Conservation (phyloP, 139 green algal species). For the Pleodorina starrii region DNA sequence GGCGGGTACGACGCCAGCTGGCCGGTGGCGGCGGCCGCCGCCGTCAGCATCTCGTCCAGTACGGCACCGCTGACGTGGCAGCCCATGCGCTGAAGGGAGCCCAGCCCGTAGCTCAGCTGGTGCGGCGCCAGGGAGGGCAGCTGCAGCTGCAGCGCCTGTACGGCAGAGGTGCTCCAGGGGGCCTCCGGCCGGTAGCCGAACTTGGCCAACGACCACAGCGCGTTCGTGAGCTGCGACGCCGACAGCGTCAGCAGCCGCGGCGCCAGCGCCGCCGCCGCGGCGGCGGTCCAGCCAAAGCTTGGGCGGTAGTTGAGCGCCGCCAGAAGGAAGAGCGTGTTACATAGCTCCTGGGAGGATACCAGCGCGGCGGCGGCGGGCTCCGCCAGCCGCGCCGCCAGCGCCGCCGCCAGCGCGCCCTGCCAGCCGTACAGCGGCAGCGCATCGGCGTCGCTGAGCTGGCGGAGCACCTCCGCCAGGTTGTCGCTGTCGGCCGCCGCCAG, state of each 20-base stretch:
- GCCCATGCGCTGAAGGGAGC: constrained; percentile 39
- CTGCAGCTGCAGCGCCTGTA: constrained; percentile 35
- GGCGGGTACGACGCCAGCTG: background rate
- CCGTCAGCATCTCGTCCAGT: constrained; percentile 45
- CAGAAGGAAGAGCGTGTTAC: constrained; percentile 35
- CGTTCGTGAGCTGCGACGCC: constrained; percentile 5
- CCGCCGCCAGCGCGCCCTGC: constrained; percentile 33
- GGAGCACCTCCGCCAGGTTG: constrained; percentile 25
- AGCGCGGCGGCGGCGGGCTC: background rate
- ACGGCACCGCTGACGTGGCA: background rate
- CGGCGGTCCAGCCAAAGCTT: background rate
- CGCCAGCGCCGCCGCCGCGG: constrained; percentile 22
- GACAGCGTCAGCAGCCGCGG: constrained; percentile 23
- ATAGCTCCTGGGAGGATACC: constrained; percentile 7
- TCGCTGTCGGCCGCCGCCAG: constrained; percentile 6
- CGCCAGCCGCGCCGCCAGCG: background rate
- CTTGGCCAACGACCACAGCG: constrained; percentile 26
- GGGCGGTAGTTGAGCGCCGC: constrained; percentile 42
- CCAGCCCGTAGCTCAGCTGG: constrained; percentile 44
- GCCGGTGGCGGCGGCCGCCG: background rate
- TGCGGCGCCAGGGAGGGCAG: constrained; percentile 22
- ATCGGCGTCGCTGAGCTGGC: background rate
- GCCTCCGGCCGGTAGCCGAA: constrained; percentile 16
- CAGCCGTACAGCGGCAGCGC: constrained; percentile 33
- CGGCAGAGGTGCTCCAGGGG: background rate